A percentile compares a stretch with the other conserved stretches of the same genome.
Conservation (phyloP, 2,329 filamentous ascomycete genomes). For the Akanthomyces uredinophilus region DNA sequence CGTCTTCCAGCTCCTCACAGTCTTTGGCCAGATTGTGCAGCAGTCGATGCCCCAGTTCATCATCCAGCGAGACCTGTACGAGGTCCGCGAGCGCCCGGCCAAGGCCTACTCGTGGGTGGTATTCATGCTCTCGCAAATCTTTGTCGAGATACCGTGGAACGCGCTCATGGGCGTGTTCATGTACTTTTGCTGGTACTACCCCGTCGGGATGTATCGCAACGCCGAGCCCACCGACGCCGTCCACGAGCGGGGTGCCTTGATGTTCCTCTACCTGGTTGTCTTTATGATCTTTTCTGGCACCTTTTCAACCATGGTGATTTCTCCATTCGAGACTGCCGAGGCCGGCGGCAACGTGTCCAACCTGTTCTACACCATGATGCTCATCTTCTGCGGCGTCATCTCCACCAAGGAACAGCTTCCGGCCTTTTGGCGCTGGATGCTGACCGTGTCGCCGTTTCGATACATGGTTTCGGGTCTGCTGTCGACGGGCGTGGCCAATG, state of each 20-base stretch:
- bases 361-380: conserved; percentile 63
- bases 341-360: conserved; percentile 72
- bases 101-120: conserved; percentile 82
- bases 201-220: conserved; percentile 70
- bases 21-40: conserved; percentile 74
- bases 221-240: conserved; percentile 56
- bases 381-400: conserved; percentile 74
- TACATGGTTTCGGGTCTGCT: conserved; percentile 73
- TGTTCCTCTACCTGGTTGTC: conserved; percentile 69
- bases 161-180: conserved; percentile 67
- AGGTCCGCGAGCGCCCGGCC: conserved; percentile 76
- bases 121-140: conserved; percentile 76
- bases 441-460: conserved; percentile 65
- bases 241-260: conserved; percentile 65
- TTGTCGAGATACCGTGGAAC: conserved; percentile 84
- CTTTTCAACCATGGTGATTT: conserved; percentile 73
- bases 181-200: conserved; percentile 81
- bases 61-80: conserved; percentile 73
- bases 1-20: conserved; percentile 76
- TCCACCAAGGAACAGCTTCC: conserved; percentile 58
- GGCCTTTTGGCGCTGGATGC: conserved; percentile 76
- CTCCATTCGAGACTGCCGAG: conserved; percentile 69
- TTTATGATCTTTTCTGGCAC: conserved; percentile 80
- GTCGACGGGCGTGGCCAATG: conserved; percentile 63
- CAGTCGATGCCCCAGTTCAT: conserved; percentile 86